Evolutionary conservation across 441 rosid genomes (phyloP), one percentile per base, ranked within the genome.

Genomic region (Geranium incanum): DNA sequence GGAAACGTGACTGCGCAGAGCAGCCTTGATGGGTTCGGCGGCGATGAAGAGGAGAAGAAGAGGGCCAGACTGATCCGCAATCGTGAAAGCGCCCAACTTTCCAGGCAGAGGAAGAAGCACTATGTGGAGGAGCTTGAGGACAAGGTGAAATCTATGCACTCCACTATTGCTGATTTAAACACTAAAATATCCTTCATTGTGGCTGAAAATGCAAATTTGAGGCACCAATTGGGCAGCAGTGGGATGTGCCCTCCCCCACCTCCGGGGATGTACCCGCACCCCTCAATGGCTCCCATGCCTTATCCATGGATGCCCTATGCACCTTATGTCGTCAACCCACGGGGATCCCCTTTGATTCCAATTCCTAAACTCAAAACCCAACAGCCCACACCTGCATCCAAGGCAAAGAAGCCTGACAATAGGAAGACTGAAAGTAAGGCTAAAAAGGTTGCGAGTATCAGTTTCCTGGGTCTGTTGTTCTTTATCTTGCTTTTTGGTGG

Each of bases 41-140:
- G 80, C 33, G 33, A 28, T 50, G 95, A 84, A 63, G 98, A 92
- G 0, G 90, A 81, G 72, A 92, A 86, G 68, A 85, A 72, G 87
- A 89, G 68, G 68, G 90, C 93, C 5, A 88, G 96, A 80, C 70
- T 95, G 39, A 84, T 88, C 85, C 81, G 99, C 71, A 95, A 95
- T 81, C 81, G 99, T 11, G 99, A 92, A 82, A 95, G 99, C 7
- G 99, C 99, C 6, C 98, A 95, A 79, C 84, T 95, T 23, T 95
- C 99, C 1, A 82, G 99, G 78, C 98, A 95, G 84, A 81, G 99
- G 79, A 95, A 87, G 90, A 95, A 89, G 78, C 89, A 92, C 80
- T 92, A 95, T 75, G 96, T 90, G n/a, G 97, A 95, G 78, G 98
- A 95, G 87, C 83, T 92, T 18, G 98, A 95, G 74, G 98, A 92